Evolutionary conservation across 768 basidiomycete species (phyloP), one percentile per base, ranked within the genome.

Genomic region (Rhizopogon salebrosus): DNA sequence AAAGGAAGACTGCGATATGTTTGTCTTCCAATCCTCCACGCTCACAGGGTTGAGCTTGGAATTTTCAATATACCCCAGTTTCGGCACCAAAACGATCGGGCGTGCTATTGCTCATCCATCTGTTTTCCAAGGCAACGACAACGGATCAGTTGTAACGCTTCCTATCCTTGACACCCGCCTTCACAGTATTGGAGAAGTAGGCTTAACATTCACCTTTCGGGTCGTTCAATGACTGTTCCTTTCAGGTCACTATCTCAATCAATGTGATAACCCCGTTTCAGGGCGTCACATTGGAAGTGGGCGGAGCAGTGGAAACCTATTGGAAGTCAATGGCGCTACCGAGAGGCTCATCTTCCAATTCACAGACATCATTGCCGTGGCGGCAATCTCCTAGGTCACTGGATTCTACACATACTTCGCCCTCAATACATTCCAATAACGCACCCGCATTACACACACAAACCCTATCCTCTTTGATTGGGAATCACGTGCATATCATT

Each of bases 11-110:
- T 75, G 79, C 57, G 82, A 85, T 56, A 81, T 86, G 5, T 92
- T 97, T 63, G 75, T 85, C 13, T 97, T 98, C 75, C 95, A 98
- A 71, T 81, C 90, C 49, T 77, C 87, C 36, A 80, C 80, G 27
- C 70, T 95, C 29, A 80, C 84, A 43, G 76, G 77, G 29, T 78
- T 98, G 50, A 81, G 84, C 1, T 71, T 99, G 62, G 91, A 97
- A 66, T 92, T 98, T 65, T 97, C 95, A 20, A 75, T 98, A 27
- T 98, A 95, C 72, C 97, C 97, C 11, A 95, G 91, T 60, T 98
- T 98, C 71, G 97, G 97, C 14, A 94, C 92, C 14, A 95, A 92
- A 70, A 92, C 94, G 16, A 91, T 99, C 55, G 97, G 95, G 11
- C 84, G 93, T 57, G 95, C 93, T 14, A 83, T 95, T 41, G 89